Evolutionary conservation across 2,329 filamentous ascomycete genomes (phyloP), one percentile per base, ranked within the genome.

Genomic region (Sporothrix sp.): DNA sequence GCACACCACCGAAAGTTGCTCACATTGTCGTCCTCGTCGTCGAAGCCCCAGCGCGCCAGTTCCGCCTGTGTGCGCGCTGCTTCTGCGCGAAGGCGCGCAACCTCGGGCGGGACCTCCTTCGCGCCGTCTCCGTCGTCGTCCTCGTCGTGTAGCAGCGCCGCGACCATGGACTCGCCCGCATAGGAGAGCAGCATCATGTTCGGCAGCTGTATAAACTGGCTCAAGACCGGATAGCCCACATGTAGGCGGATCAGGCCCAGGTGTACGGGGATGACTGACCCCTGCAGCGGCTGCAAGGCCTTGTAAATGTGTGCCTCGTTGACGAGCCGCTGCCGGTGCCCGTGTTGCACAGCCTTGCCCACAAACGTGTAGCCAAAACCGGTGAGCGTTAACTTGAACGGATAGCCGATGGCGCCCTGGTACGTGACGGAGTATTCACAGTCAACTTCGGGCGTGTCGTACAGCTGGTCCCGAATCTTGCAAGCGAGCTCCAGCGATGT

Each of bases 161-260:
- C 13, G 7, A 27, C 9, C 45, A 52, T 44, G 3, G 51, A 49
- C 45, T 20, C 33, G 1, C 51, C 51, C 4, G 51, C 51, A 40
- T 52, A 52, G 2, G 51, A 52, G 11, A 52, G 20, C 28, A 52
- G 51, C 51, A 52, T 52, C 51, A 52, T 52, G 45, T 49, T 45
- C 3, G 51, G 45, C 45, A 52, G 32, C 51, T 45, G 45, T 10
- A 52, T 11, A 40, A 48, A 52, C 2, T 35, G 21, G 38, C 33
- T 45, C 32, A 36, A 4, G 6, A 52, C 25, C 14, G 51, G 51
- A 20, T 52, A 52, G 38, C 45, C 51, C 16, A 49, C 33, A 14
- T 48, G 51, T 16, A 52, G 51, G 32, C n/a, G 23, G 14, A 52
- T 45, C 3, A 52, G 51, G 14, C 51, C 51, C 11, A 52, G 51